Evolutionary conservation across 1,284 basidiomycete species (phyloP), one percentile per base, ranked within the genome.

Genomic region (Ceratobasidium theobromae): DNA sequence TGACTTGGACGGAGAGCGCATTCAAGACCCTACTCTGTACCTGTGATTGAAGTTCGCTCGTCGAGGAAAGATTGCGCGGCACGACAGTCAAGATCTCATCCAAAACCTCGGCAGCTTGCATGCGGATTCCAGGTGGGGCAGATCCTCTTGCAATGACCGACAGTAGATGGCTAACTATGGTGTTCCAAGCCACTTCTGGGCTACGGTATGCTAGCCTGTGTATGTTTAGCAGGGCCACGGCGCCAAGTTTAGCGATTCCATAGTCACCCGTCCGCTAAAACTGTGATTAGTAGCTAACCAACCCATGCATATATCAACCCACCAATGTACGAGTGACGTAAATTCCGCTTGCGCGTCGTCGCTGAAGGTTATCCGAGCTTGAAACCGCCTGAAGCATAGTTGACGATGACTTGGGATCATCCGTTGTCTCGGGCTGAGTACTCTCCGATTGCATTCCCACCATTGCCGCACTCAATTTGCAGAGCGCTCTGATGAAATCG

Each of bases 391-490:
- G 67, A 6, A 55, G 40, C 25, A 52, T 52, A 38, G 51, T 68
- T 16, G 67, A 57, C 21, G 58, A 40, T 49, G 58, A 51, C 23
- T 49, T 65, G 21, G 66, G 35, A 4, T 66, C 52, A 16, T 66
- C 67, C 23, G 46, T 45, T 21, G 67, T 60, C 3, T 69, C 67
- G 6, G 67, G 43, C 18, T 68, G 68, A 21, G 62, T 49, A 28
- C 64, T 49, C 32, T 69, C 66, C 27, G 68, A 48, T 74, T 91
- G 86, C 85, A 95, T 87, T 32, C 89, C 87, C 33, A 95, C 85
- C 92, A 96, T 95, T 75, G 93, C 91, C 4, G 84, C 83, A 74
- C 92, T 95, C 25, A 98, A 78, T 71, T 84, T 87, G 74, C 93
- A 96, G 51, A 98, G 77, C 0, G 95, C 89, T 21, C 82, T 81